Conservation (phyloP, 2,329 filamentous ascomycete genomes). For the Ceratocystis papillata region DNA sequence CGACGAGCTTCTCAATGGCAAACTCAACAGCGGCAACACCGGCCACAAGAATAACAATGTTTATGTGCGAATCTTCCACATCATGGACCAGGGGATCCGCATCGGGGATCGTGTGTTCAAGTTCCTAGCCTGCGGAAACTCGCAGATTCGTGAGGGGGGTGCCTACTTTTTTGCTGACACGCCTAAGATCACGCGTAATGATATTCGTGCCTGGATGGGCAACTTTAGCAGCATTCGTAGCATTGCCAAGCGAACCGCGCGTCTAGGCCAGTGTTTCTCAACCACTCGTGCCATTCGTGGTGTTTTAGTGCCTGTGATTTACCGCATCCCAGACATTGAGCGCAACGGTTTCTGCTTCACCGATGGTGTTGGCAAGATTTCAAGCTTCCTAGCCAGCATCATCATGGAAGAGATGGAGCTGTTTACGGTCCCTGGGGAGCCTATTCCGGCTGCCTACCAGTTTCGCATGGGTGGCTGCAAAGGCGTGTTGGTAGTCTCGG, state of each 20-base stretch:
- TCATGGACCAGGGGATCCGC: constrained; percentile 64
- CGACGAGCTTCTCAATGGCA: constrained; percentile 59
- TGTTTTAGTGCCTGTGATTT: constrained; percentile 47
- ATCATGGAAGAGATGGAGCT: constrained; percentile 58
- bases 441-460: constrained; percentile 70
- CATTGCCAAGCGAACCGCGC: constrained; percentile 80
- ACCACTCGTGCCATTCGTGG: constrained; percentile 68
- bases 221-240: constrained; percentile 68
- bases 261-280: constrained; percentile 90
- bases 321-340: constrained; percentile 59
- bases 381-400: constrained; percentile 60
- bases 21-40: constrained; percentile 45
- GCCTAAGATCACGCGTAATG: constrained; percentile 53
- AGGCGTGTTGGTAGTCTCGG: constrained; percentile 70
- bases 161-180: constrained; percentile 84
- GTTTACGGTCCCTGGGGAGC: constrained; percentile 27
- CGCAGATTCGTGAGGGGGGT: constrained; percentile 82
- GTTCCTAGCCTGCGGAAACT: constrained; percentile 91
- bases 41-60: constrained; percentile 54
- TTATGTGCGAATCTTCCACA: constrained; percentile 61
- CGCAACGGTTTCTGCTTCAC: constrained; percentile 64
- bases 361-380: constrained; percentile 92
- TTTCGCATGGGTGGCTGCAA: constrained; percentile 90
- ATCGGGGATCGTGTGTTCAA: constrained; percentile 75
- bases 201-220: constrained; percentile 81